These are phyloP conservation scores for Ascodesmis nigricans DNA, from an alignment of 495 filamentous ascomycete genomes.

Conservation along the genomic window DNA sequence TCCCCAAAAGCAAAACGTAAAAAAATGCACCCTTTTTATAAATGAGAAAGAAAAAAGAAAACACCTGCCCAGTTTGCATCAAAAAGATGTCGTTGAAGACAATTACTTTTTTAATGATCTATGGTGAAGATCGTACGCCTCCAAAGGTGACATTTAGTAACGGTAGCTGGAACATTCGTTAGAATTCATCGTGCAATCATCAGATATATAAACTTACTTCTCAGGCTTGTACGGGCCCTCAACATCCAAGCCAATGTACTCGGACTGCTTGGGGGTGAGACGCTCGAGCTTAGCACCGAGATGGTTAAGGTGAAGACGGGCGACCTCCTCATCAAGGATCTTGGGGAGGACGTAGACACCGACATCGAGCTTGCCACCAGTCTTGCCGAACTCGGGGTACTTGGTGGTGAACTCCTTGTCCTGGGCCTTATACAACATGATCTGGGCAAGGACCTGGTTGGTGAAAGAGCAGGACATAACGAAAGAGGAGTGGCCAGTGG, in stretches of 20 bases:
- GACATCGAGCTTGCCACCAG: conserved; percentile 59
- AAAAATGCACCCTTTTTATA: conserved; percentile 6
- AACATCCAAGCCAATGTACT: conserved; percentile 67
- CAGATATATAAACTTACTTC: conserved; percentile 26
- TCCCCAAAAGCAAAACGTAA: conserved; percentile 4
- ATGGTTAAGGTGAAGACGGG: conserved; percentile 75
- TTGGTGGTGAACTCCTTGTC: conserved; percentile 73
- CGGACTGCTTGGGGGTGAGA: conserved; percentile 66
- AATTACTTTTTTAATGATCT: conserved; percentile 17
- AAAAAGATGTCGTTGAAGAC: conserved; percentile 28
- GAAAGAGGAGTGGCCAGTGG: conserved; percentile 97
- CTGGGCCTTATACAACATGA: conserved; percentile 86
- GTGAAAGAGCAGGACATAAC: conserved; percentile 99
- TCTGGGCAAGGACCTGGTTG: conserved; percentile 99
- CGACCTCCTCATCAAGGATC: conserved; percentile 96
- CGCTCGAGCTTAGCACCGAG: conserved; percentile 78
- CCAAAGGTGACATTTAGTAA: conserved; percentile 29
- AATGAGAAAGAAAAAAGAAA: no score
- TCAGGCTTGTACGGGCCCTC: conserved; percentile 94
- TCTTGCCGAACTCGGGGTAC: conserved; percentile 89
- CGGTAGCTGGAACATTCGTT: conserved; percentile 38
- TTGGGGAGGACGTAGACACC: conserved; percentile 96
- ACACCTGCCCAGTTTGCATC: conserved; percentile 12
- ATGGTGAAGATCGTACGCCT: conserved; percentile 3
- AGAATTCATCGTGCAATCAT: conserved; percentile 21